phyloP scores from a whole-genome alignment of 352 stramenopile species.

The Pythium monospermum region DNA sequence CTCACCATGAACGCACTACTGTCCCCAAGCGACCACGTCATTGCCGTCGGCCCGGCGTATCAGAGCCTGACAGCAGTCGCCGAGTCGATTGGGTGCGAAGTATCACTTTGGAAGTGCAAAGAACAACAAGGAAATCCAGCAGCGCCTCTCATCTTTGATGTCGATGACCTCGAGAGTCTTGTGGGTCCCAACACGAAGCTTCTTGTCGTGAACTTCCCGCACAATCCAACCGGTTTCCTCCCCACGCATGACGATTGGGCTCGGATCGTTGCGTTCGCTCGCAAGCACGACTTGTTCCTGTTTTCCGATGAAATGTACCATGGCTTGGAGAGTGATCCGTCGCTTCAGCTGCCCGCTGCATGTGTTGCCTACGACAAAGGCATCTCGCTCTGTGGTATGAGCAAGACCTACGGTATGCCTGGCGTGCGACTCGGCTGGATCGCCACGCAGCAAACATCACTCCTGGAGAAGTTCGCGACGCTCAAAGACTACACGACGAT shows the following conservation, averaged over 20 bases:
- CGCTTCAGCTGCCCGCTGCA: constrained; percentile 24
- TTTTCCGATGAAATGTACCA: constrained; percentile 77
- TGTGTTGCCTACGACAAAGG: constrained; percentile 40
- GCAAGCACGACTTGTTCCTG: constrained; percentile 32
- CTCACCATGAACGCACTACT: constrained; percentile 45
- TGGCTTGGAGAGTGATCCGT: constrained; percentile 26
- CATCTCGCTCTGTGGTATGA: constrained; percentile 49
- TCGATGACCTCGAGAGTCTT: constrained; percentile 32
- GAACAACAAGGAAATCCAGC: constrained; percentile 8
- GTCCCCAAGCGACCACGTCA: constrained; percentile 39
- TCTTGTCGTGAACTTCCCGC: constrained; percentile 69
- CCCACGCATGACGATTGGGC: constrained; percentile 31
- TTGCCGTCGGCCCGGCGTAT: constrained; percentile 43
- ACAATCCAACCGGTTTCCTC: constrained; percentile 63
- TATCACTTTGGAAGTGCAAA: constrained; percentile 32
- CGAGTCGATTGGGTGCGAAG: constrained; percentile 29
- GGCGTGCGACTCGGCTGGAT: constrained; percentile 62
- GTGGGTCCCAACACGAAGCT: constrained; percentile 49
- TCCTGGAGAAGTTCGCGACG: constrained; percentile 28
- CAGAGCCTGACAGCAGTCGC: constrained; percentile 43
- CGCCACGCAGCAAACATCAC: constrained; percentile 25
- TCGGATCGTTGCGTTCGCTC: constrained; percentile 35
- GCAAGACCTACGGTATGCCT: constrained; percentile 49
- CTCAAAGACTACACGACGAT: constrained; percentile 80
- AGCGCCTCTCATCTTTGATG: constrained; percentile 27